Conservation (phyloP, 192 early-diverging fungal species). For the Phlyctochytrium arcticum region DNA sequence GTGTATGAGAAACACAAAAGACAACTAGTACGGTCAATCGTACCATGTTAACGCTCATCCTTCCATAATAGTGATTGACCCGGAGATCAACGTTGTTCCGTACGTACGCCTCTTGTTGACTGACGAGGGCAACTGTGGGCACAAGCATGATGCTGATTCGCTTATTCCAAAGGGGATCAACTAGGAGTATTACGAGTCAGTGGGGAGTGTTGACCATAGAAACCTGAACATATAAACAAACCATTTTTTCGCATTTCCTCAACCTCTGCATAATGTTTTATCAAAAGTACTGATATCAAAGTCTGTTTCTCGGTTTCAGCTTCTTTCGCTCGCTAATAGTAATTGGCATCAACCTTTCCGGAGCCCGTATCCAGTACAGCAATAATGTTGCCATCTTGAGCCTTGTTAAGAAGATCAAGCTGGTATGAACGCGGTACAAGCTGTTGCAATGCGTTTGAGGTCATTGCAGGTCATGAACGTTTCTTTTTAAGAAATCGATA, state of each 20-base stretch:
- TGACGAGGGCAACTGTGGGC: conserved; percentile 79
- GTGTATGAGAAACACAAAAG: too few relatives aligned
- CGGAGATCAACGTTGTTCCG: conserved; percentile 55
- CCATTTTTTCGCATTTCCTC: neutral
- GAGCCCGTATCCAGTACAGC: conserved; percentile 89
- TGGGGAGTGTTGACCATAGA: neutral
- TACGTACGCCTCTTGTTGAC: conserved; percentile 82
- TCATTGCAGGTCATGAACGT: neutral
- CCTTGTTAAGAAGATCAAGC: conserved; percentile 58
- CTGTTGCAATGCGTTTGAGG: neutral
- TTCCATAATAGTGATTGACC: conserved; percentile 65
- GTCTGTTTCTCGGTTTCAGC: neutral
- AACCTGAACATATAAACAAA: neutral
- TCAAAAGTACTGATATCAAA: conserved; percentile 8
- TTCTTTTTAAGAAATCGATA: neutral
- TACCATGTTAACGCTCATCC: conserved; percentile 58
- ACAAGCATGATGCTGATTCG: conserved; percentile 67
- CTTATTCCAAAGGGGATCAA: too few relatives aligned
- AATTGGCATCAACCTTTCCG: conserved; percentile 57
- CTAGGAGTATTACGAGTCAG: neutral
- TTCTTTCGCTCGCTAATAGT: neutral
- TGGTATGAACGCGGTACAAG: conserved; percentile 54
- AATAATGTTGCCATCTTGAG: conserved; percentile 71
- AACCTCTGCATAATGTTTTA: conserved; percentile 2
- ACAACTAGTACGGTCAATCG: neutral